phyloP scores from a whole-genome alignment of 2,329 filamentous ascomycete species.

The Verticillium zaregamsianum region DNA sequence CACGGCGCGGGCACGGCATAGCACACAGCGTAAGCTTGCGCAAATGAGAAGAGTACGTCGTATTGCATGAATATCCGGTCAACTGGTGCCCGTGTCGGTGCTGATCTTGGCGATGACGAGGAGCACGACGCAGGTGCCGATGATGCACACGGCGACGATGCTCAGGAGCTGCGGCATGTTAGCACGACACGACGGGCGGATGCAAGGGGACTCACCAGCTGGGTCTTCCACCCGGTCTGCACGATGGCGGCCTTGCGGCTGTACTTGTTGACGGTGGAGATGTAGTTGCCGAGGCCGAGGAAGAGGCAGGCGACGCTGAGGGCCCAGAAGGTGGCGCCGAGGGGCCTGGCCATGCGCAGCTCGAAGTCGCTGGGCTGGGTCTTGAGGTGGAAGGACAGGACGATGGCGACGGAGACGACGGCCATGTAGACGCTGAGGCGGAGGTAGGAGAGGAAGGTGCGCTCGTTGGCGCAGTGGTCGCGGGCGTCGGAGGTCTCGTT shows the following conservation, averaged over 20 bases:
- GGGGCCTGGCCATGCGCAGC: conserved; percentile 70
- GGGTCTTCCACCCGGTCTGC: conserved; percentile 90
- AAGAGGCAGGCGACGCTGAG: conserved; percentile 73
- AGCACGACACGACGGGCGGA: background rate
- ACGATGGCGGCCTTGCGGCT: conserved; percentile 75
- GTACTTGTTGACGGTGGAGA: conserved; percentile 78
- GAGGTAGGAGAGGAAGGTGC: conserved; percentile 85
- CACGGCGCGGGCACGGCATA: background rate
- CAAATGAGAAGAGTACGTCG: background rate
- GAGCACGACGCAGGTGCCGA: conserved; percentile 62
- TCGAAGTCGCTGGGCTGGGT: conserved; percentile 66
- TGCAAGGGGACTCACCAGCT: conserved; percentile 53
- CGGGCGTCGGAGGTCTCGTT: conserved; percentile 71
- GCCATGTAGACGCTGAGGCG: conserved; percentile 87
- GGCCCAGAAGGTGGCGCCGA: conserved; percentile 85
- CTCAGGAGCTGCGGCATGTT: conserved; percentile 49
- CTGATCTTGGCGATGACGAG: conserved; percentile 42
- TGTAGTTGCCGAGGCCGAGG: conserved; percentile 81
- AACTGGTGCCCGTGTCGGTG: background rate
- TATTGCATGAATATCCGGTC: background rate
- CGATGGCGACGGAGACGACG: conserved; percentile 83
- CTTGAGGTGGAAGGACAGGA: conserved; percentile 90
- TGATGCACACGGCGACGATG: conserved; percentile 57
- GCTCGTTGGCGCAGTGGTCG: conserved; percentile 76
- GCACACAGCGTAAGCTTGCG: background rate